Conservation (phyloP, 257 asterid species). For the Forsythia suspensa region DNA sequence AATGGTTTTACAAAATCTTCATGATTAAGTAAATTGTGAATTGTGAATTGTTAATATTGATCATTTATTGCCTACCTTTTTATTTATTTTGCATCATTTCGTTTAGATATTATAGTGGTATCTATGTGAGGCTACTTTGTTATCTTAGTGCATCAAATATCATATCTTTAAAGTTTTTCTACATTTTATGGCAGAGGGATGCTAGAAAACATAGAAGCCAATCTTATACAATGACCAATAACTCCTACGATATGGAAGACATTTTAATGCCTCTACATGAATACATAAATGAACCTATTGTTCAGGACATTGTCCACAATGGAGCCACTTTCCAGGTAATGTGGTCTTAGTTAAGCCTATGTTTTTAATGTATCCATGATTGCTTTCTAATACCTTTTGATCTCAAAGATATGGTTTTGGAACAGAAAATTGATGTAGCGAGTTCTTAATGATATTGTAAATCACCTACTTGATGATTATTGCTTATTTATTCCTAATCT, state of each 20-base stretch:
- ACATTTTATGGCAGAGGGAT: conserved; percentile 68
- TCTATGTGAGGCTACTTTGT: conserved; percentile 3
- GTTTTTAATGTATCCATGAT: conserved; percentile 7
- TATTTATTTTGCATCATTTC: neutral
- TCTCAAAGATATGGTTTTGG: conserved; percentile 15
- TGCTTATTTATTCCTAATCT: conserved; percentile 8
- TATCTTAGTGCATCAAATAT: neutral
- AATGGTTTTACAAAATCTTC: neutral
- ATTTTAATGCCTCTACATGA: conserved; percentile 80
- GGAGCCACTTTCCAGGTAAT: conserved; percentile 98
- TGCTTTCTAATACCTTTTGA: conserved; percentile 3
- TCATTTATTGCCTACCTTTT: neutral
- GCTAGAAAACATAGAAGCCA: conserved; percentile 57
- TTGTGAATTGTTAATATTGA: neutral
- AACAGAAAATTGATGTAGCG: neutral
- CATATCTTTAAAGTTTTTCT: conserved; percentile 13
- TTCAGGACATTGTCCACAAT: conserved; percentile 79
- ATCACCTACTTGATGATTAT: neutral
- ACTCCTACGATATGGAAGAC: conserved; percentile 73
- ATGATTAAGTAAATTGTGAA: neutral
- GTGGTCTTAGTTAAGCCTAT: conserved; percentile 6
- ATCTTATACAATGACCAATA: conserved; percentile 35
- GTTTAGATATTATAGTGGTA: neutral
- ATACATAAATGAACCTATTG: conserved; percentile 76
- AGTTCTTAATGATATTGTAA: conserved; percentile 4